Evolutionary conservation across 179 eudicot species (phyloP).

Genomic region (Beta lomatogona): DNA sequence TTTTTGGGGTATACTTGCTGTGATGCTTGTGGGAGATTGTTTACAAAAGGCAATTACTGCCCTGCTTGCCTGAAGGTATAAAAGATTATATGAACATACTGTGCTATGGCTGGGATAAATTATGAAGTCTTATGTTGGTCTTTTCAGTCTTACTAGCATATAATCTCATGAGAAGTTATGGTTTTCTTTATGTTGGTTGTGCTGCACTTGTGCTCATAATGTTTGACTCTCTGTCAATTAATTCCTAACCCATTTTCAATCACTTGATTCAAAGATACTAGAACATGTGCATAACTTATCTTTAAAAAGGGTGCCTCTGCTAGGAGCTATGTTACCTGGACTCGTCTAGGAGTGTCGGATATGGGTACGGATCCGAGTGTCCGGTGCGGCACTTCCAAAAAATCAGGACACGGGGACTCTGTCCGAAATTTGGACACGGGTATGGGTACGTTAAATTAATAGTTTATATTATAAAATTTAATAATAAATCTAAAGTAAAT

Average conservation of each 20-base stretch:
- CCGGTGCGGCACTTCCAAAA: too few species aligned
- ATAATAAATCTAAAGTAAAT: too few species aligned
- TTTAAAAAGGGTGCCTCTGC: too few species aligned
- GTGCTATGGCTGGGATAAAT: not conserved
- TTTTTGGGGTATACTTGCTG: conserved; percentile 95
- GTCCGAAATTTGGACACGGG: too few species aligned
- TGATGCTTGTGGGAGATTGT: conserved; percentile 99
- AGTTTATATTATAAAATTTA: too few species aligned
- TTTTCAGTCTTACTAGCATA: not conserved
- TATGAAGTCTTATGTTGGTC: not conserved
- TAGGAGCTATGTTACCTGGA: too few species aligned
- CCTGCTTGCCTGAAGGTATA: conserved; percentile 95
- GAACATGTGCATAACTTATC: not conserved
- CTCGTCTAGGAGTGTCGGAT: too few species aligned
- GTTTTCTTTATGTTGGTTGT: not conserved
- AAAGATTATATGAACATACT: not conserved
- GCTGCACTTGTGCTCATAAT: not conserved
- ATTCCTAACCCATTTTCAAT: not conserved
- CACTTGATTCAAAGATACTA: not conserved
- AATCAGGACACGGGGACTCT: too few species aligned
- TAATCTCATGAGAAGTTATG: not conserved
- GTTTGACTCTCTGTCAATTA: not conserved
- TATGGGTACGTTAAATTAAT: too few species aligned
- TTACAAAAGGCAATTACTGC: conserved; percentile 91
- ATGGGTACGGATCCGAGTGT: too few species aligned